Evolutionary conservation across 192 early-diverging fungal genomes (phyloP).

Genomic region (Backusella liffmaniae): DNA sequence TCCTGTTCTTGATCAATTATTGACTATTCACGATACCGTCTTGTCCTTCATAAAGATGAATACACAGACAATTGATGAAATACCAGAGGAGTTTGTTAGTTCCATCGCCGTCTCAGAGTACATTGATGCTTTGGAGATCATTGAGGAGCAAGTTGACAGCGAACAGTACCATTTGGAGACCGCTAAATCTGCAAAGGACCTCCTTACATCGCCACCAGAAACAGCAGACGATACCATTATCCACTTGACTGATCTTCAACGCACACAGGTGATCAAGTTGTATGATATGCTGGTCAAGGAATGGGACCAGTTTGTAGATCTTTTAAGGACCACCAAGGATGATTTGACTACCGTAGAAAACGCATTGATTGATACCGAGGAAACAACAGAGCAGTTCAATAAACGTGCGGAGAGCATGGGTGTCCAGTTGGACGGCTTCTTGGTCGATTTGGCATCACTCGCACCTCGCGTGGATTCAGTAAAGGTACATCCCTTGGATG

Average conservation of each 20-base stretch:
- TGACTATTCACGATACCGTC: constrained; percentile 29
- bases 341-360: constrained; percentile 18
- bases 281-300: constrained; percentile 23
- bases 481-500: constrained; percentile 23
- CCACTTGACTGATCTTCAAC: constrained; percentile 30
- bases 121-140: constrained; percentile 24
- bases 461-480: not conserved
- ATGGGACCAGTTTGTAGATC: constrained; percentile 24
- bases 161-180: constrained; percentile 1
- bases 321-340: constrained; percentile 24
- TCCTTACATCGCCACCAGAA: constrained; percentile 25
- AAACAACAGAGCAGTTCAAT: not conserved
- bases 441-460: not conserved
- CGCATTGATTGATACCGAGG: constrained; percentile 18
- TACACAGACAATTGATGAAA: constrained; percentile 17
- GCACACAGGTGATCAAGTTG: constrained; percentile 15
- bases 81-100: constrained; percentile 25
- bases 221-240: constrained; percentile 27
- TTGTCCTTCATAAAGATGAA: constrained; percentile 30
- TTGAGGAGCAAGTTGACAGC: constrained; percentile 22
- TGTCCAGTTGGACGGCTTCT: not conserved
- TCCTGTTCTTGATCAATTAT: constrained; percentile 27
- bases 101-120: constrained; percentile 20
- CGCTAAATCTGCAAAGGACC: constrained; percentile 15
- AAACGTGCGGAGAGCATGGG: constrained; percentile 11